Conservation (phyloP, 768 basidiomycete genomes). For the Phanerodontia chrysosporium region DNA sequence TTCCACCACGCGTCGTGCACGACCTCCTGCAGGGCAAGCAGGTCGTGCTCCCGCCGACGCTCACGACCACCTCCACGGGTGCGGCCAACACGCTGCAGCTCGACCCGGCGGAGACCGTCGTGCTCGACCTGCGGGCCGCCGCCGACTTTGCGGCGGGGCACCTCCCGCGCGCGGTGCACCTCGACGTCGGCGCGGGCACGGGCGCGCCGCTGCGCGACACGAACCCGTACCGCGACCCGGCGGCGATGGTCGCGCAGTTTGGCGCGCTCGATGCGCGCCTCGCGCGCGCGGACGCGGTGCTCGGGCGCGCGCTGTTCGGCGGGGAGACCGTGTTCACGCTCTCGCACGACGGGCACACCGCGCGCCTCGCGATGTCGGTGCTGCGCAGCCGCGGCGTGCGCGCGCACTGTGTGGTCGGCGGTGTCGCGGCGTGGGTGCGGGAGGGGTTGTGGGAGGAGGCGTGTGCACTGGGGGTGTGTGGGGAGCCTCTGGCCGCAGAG, state of each 20-base stretch:
- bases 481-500: too few species aligned
- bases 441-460: not conserved
- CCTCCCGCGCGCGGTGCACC: not conserved
- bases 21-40: not conserved
- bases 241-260: not conserved
- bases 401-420: not conserved
- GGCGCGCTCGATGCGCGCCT: not conserved
- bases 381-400: not conserved
- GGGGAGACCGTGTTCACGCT: not conserved
- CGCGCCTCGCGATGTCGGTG: not conserved
- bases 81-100: not conserved
- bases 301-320: not conserved
- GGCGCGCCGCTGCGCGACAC: too few species aligned
- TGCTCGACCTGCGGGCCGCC: not conserved
- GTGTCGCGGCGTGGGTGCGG: not conserved
- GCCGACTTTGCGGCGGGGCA: not conserved
- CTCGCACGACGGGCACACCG: not conserved
- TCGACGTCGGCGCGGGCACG: not conserved
- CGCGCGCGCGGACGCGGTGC: not conserved
- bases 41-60: not conserved
- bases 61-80: not conserved
- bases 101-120: not conserved
- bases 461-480: too few species aligned
- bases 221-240: not conserved
- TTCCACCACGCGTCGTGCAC: not conserved